Evolutionary conservation across 2,329 filamentous ascomycete genomes (phyloP), one percentile per base, ranked within the genome.

Genomic region (Pleurostoma richardsiae): DNA sequence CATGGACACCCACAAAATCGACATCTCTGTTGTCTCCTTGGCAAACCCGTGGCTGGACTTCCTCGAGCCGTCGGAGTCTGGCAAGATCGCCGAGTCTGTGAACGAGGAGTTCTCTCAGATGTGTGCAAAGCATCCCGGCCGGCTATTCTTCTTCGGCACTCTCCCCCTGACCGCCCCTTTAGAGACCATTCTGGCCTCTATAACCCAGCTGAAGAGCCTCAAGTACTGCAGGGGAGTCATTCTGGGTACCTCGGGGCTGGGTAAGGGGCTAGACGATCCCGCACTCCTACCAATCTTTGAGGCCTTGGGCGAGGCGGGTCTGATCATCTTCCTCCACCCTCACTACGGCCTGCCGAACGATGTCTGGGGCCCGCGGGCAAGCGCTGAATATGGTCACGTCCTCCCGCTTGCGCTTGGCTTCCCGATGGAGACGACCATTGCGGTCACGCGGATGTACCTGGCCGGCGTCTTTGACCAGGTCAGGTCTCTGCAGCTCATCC

Each of bases 1-100:
- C 69, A 96, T 96, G 91, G 77, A 90, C 63, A 79, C 76, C 11
- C 91, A 96, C 68, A 72, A 72, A 45, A 96, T 96, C 62, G 79
- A 86, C 64, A 82, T 86, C 53, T 94, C 88, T 1, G 87, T 96
- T 43, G 82, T 96, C 52, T 94, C 88, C 1, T 81, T 96, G 27
- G 91, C 91, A 10, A 96, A 96, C 60, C 91, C 91, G 0, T 96
- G 91, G 91, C 77, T 96, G 3, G 91, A 96, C 66, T 96, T 95
- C 61, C 68, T 96, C 0, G 62, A 72, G 7, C 61, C 80, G 0
- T 63, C 71, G 4, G 79, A 85, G 53, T 86, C 88, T 0, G 79
- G 77, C 2, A 62, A 67, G 30, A 82, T 84, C 42, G 89, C 89
- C 1, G 60, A 69, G 45, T 73, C 72, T 1, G 84, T 95, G 63